Base-by-base conservation (phyloP, 2,329 filamentous ascomycete genomes). In the Tolypocladium endophyticum region DNA sequence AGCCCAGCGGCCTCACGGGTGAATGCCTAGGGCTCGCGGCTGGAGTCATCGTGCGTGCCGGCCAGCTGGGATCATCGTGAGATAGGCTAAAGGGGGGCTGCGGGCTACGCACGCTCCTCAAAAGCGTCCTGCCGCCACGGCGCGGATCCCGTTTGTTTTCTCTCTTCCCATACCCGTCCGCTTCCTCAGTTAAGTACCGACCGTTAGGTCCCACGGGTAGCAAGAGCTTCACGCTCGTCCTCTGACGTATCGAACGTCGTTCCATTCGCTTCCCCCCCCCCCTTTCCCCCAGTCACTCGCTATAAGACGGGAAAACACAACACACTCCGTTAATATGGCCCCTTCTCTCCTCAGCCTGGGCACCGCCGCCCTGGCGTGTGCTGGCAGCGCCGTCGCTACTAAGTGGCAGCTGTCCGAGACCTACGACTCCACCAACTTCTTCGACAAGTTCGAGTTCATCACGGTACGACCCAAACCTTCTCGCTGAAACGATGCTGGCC, bases 361-460 rank as follows among this genome's bases (percentile, higher is more conserved):
- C 67, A 68, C 73, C 58, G 74, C 71, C 61, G 72, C 71, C 57
- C 65, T 75, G 64, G 73, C 70, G 58, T 70, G 72, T 55, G 68
- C 71, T 43, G 73, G 69, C 41, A 64, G 68, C 35, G 71, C 69
- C 38, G 65, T 69, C 39, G 69, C 71, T 20, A 68, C 65, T 55
- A 64, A 72, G 62, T 71, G 71, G 54, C 76, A 77, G 61, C 66
- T 79, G 55, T 63, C 69, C 4, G 76, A 80, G 57, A 66, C 71
- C 0, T 79, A 78, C 64, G 71, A 76, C 56, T 60, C 63, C 50
- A 63, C 63, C 61, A 81, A 80, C 71, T 80, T 81, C 67, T 77
- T 80, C 50, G 70, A 74, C 65, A 77, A 80, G 68, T 81, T 79
- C 63, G 60, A 70, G 52, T 80, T 80, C 67, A 70, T 74, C 59